These are phyloP conservation scores for Daldinia bambusicola DNA, from an alignment of 495 filamentous ascomycete genomes.

Conservation along the genomic window DNA sequence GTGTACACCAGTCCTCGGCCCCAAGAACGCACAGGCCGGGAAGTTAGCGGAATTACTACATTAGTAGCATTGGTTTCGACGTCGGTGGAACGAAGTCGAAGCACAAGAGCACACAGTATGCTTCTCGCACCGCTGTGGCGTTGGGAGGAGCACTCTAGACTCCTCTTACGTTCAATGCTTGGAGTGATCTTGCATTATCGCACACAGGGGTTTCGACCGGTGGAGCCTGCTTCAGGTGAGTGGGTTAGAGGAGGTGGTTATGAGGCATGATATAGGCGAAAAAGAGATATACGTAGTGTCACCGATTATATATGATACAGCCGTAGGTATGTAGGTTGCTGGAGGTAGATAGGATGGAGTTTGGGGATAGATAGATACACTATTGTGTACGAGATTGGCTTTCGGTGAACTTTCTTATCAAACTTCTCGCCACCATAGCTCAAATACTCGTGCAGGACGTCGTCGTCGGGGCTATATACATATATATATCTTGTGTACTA, in stretches of 20 bases:
- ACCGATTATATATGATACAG: not conserved
- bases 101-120: not conserved
- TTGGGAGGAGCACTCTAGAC: slow-evolving; percentile 3
- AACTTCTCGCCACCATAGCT: no score
- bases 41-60: no score
- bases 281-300: not conserved
- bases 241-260: not conserved
- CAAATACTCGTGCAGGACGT: no score
- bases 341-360: not conserved
- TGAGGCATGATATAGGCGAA: not conserved
- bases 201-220: not conserved
- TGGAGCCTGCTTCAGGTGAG: not conserved
- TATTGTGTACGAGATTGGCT: no score
- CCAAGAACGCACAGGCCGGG: slow-evolving; percentile 2
- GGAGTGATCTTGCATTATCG: not conserved
- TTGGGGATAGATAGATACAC: not conserved
- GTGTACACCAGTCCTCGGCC: not conserved
- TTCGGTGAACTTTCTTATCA: no score
- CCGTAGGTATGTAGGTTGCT: not conserved
- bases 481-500: no score
- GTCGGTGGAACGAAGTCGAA: not conserved
- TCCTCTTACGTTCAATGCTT: not conserved
- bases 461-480: no score
- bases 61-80: not conserved
- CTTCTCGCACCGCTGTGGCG: not conserved